A percentile compares a stretch with the other conserved stretches of the same genome.
phyloP scores from a whole-genome alignment of 805 yeast genomes.

The Candida ipomoeae region DNA sequence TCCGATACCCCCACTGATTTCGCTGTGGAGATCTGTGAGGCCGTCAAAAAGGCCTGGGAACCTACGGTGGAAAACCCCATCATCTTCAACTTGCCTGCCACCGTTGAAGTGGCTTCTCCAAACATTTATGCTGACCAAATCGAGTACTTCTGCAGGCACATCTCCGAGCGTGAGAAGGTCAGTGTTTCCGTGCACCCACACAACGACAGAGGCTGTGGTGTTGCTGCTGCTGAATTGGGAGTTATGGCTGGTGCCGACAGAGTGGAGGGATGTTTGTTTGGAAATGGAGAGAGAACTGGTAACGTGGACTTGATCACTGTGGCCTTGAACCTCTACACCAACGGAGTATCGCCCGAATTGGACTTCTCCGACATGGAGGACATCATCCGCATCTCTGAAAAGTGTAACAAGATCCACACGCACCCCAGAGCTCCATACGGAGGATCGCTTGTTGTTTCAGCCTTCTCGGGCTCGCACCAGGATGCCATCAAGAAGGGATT shows the following conservation, averaged over 20 bases:
- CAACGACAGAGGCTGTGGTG: constrained; percentile 81
- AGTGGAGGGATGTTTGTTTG: constrained; percentile 79
- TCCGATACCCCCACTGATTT: constrained; percentile 71
- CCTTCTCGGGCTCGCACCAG: constrained; percentile 72
- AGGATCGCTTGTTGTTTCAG: constrained; percentile 74
- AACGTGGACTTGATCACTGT: constrained; percentile 74
- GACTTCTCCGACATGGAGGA: constrained; percentile 68
- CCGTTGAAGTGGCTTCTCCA: constrained; percentile 75
- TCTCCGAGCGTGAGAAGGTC: constrained; percentile 67
- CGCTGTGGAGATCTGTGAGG: constrained; percentile 74
- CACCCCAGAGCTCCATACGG: constrained; percentile 77
- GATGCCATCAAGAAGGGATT: constrained; percentile 70
- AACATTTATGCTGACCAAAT: constrained; percentile 77
- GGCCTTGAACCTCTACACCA: constrained; percentile 74
- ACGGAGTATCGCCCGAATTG: constrained; percentile 67
- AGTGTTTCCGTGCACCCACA: constrained; percentile 71
- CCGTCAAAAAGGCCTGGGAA: constrained; percentile 74
- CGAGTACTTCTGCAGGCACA: constrained; percentile 66
- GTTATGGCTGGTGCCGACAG: constrained; percentile 80
- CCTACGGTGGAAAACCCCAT: constrained; percentile 72
- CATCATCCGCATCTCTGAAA: constrained; percentile 65
- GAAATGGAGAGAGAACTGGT: constrained; percentile 85
- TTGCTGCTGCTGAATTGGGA: constrained; percentile 77
- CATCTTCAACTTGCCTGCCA: constrained; percentile 76
- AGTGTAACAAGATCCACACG: constrained; percentile 72